phyloP scores from a whole-genome alignment of 441 rosid genomes.

The Gossypium lobatum region DNA sequence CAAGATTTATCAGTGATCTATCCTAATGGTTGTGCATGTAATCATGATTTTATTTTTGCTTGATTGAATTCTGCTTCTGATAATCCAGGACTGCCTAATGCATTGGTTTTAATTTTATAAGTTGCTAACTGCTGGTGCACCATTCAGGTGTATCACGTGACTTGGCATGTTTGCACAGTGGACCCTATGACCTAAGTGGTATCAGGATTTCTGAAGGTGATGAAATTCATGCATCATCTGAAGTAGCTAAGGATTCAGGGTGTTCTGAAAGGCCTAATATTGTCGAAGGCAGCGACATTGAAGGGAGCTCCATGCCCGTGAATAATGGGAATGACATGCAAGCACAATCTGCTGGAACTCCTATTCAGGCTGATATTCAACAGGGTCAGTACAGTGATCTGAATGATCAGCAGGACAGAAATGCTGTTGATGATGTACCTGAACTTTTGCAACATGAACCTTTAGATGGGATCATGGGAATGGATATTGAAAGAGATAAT shows the following conservation, averaged over 20 bases:
- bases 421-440: slow-evolving; percentile 20
- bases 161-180: slow-evolving; percentile 50
- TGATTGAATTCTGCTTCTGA: neutral
- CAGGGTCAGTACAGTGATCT: slow-evolving; percentile 24
- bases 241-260: slow-evolving; percentile 32
- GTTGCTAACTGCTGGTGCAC: slow-evolving; percentile 13
- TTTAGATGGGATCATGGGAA: slow-evolving; percentile 33
- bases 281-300: slow-evolving; percentile 31
- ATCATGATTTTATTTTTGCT: neutral
- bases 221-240: slow-evolving; percentile 34
- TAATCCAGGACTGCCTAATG: neutral
- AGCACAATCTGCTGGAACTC: slow-evolving; percentile 34
- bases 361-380: slow-evolving; percentile 27
- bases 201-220: slow-evolving; percentile 41
- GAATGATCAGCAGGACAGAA: slow-evolving; percentile 24
- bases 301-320: slow-evolving; percentile 30
- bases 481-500: slow-evolving; percentile 40
- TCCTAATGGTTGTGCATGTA: neutral
- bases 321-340: slow-evolving; percentile 29
- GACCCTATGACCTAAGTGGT: slow-evolving; percentile 58
- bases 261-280: slow-evolving; percentile 31
- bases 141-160: slow-evolving; percentile 68
- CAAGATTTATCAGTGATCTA: neutral
- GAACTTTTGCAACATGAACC: slow-evolving; percentile 31
- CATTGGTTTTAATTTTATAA: neutral